A percentile compares a stretch with the other conserved stretches of the same genome.
Conservation (phyloP, 176 grass and related monocot species). For the Aegilops speltoides region DNA sequence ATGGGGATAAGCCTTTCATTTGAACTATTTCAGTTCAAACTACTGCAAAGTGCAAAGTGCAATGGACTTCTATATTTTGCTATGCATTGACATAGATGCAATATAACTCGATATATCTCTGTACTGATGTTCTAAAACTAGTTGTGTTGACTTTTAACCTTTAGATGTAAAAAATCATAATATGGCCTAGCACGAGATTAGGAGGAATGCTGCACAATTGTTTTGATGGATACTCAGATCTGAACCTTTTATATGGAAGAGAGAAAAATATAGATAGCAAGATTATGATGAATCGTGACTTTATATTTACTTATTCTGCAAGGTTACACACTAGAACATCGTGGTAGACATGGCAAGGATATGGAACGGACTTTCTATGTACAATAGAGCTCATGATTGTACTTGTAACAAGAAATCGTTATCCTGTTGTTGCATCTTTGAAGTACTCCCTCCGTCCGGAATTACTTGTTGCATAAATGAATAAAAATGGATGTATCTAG, state of each 20-base stretch:
- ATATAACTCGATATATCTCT: background rate
- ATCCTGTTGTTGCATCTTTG: background rate
- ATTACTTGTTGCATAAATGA: no score
- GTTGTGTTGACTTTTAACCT: background rate
- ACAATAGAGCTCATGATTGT: slow-evolving; percentile 32
- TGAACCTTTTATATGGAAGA: background rate
- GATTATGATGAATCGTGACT: background rate
- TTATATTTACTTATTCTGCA: background rate
- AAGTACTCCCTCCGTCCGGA: background rate
- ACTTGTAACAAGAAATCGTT: slow-evolving; percentile 49
- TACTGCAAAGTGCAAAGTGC: slow-evolving; percentile 3
- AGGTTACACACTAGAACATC: no score
- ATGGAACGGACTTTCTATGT: background rate
- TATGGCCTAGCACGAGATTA: background rate
- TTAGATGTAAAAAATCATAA: background rate
- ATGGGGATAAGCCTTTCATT: background rate
- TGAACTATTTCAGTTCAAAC: background rate
- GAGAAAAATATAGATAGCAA: background rate
- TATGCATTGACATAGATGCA: background rate
- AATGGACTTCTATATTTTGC: background rate
- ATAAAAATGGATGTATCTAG: no score
- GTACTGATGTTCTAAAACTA: background rate
- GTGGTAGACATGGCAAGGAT: no score
- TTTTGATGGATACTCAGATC: background rate
- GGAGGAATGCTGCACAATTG: background rate